A percentile compares a stretch with the other conserved stretches of the same genome.
These are phyloP conservation scores for Saccharomyces hybrid DNA, from an alignment of 1,139 yeast species.

Conservation along the genomic window DNA sequence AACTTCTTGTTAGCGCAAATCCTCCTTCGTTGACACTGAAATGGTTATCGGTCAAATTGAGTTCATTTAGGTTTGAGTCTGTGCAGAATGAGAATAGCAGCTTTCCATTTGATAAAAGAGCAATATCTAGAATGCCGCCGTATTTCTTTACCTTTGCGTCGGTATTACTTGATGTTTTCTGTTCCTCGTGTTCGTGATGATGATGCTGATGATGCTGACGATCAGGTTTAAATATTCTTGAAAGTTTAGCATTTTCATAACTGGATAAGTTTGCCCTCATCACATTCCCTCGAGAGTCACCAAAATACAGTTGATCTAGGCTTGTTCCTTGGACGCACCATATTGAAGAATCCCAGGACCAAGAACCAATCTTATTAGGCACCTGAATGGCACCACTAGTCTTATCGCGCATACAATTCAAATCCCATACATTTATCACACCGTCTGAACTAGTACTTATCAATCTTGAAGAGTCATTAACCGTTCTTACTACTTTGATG, in stretches of 20 bases:
- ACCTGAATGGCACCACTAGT: neutral
- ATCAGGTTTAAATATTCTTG: neutral
- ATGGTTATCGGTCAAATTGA: conserved; percentile 21
- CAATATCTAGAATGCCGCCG: conserved; percentile 32
- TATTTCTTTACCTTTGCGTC: conserved; percentile 12
- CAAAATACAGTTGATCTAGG: conserved; percentile 59
- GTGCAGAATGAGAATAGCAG: conserved; percentile 41
- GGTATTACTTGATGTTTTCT: conserved; percentile 5
- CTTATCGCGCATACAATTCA: conserved; percentile 32
- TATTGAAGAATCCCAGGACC: conserved; percentile 46
- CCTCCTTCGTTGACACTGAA: conserved; percentile 44
- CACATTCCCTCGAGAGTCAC: conserved; percentile 71
- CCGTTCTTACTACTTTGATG: conserved; percentile 52
- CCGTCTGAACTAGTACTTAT: conserved; percentile 81
- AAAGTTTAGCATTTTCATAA: conserved; percentile 1
- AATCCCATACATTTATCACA: conserved; percentile 75
- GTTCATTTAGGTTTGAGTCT: conserved; percentile 35
- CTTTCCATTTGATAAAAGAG: conserved; percentile 25
- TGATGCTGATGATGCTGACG: neutral
- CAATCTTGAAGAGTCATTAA: conserved; percentile 45
- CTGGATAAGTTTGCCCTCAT: conserved; percentile 22
- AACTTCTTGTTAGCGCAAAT: conserved; percentile 55
- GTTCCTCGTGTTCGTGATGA: conserved; percentile 2
- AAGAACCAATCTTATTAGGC: conserved; percentile 37
- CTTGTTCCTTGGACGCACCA: conserved; percentile 53